Evolutionary conservation across 495 filamentous ascomycete genomes (phyloP).

Genomic region (Thermochaetoides thermophila): DNA sequence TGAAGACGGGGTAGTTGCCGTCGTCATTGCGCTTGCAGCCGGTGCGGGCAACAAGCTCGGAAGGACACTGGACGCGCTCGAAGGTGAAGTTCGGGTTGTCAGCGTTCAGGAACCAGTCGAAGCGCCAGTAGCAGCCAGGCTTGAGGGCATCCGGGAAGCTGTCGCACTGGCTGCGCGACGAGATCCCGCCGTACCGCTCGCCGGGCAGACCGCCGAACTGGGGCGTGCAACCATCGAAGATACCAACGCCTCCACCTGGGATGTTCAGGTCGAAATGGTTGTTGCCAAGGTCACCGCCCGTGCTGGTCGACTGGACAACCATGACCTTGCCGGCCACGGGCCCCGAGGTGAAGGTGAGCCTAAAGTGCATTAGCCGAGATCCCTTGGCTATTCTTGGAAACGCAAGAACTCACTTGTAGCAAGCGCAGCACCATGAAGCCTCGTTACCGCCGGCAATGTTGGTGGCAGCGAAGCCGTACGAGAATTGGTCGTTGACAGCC

Average conservation of each 20-base stretch:
- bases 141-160: constrained; percentile 35
- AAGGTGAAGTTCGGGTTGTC: constrained; percentile 42
- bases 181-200: constrained; percentile 39
- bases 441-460: constrained; percentile 28
- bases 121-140: constrained; percentile 42
- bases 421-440: constrained; percentile 39
- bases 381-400: too few relatives aligned
- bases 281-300: constrained; percentile 37
- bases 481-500: constrained; percentile 32
- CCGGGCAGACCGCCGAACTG: constrained; percentile 43
- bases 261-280: constrained; percentile 47
- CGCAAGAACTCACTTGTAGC: constrained; percentile 33
- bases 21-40: constrained; percentile 30
- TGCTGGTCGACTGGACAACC: constrained; percentile 50
- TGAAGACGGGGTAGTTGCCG: constrained; percentile 16
- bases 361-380: too few relatives aligned
- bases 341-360: constrained; percentile 23
- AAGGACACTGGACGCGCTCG: constrained; percentile 39
- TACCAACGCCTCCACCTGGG: constrained; percentile 43
- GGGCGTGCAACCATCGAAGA: constrained; percentile 37
- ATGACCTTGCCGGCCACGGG: constrained; percentile 39
- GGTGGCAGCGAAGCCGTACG: constrained; percentile 46
- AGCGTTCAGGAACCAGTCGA: constrained; percentile 42
- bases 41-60: constrained; percentile 34
- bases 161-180: constrained; percentile 31